These are phyloP conservation scores for Suhomyces choctaworum DNA, from an alignment of 1,139 yeast species.

Conservation along the genomic window DNA sequence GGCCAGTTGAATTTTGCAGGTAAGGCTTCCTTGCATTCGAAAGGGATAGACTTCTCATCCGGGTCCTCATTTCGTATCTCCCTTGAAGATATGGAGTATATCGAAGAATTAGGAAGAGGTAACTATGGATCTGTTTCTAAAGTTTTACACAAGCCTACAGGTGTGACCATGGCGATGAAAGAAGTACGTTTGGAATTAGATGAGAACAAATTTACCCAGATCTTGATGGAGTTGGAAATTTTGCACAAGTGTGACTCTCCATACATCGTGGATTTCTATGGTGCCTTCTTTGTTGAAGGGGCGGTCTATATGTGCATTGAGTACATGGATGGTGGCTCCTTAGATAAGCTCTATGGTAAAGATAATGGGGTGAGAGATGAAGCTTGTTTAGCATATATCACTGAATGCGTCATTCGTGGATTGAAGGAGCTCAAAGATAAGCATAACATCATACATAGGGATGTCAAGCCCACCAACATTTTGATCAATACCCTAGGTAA, in stretches of 20 bases:
- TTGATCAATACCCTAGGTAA: conserved; percentile 78
- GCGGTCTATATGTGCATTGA: conserved; percentile 99
- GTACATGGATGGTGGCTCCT: conserved; percentile 96
- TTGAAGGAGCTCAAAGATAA: conserved; percentile 77
- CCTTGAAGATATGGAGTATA: conserved; percentile 77
- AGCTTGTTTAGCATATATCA: conserved; percentile 70
- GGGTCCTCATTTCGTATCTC: conserved; percentile 88
- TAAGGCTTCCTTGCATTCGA: conserved; percentile 86
- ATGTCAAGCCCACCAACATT: conserved; percentile 95
- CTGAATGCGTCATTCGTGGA: conserved; percentile 81
- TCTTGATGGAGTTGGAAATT: conserved; percentile 92
- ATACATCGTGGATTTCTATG: conserved; percentile 90
- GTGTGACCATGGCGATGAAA: conserved; percentile 94
- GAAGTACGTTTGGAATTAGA: conserved; percentile 91
- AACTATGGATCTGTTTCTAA: conserved; percentile 94
- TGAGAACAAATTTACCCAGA: conserved; percentile 87
- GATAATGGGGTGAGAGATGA: conserved; percentile 79
- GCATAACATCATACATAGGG: conserved; percentile 94
- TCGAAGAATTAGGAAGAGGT: conserved; percentile 90
- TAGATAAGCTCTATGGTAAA: conserved; percentile 77
- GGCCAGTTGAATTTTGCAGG: conserved; percentile 93
- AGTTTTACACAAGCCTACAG: conserved; percentile 92
- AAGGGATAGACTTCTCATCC: conserved; percentile 86
- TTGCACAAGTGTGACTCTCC: conserved; percentile 89
- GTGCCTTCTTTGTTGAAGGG: conserved; percentile 96